Evolutionary conservation across 108 stramenopile genomes (phyloP), one percentile per base, ranked within the genome.

Genomic region (Nitzschia sp.): DNA sequence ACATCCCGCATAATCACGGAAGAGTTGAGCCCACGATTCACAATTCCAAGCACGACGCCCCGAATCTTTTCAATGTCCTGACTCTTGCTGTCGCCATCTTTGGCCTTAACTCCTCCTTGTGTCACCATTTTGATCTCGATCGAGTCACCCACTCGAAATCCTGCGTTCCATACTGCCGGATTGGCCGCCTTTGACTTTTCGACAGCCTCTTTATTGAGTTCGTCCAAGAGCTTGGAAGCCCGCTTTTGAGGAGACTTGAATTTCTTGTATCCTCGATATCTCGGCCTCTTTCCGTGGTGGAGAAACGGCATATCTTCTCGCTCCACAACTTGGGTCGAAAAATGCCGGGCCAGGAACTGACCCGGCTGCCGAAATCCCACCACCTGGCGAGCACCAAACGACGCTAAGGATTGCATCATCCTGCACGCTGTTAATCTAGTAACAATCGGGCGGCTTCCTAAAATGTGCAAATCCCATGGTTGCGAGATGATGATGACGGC

Each of bases 161-260:
- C 63, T 1, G 70, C 74, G 17, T 81, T 66, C 69, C 73, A 91
- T 0, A 94, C 84, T 29, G 68, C 66, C 2, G 88, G 90, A 36
- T 85, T 90, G n/a, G 59, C 13, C 15, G 66, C 74, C 27, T 79
- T 83, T 1, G 71, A 63, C 48, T 78, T 67, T 31, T 76, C 72
- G 0, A 84, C 76, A 0, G 76, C 73, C 46, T 94, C 90, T 18
- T 76, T 38, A 63, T 85, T 71, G 27, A 94, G 59, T 46, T 86
- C 81, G 11, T 74, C 26, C 8, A 90, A 76, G 21, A 94, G 45
- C 61, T 91, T 91, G 23, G 88, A 89, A 30, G 93, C 93, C 17
- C 88, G 75, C 58, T 90, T 91, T 0, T 84, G 83, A 32, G 93
- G 93, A 53, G 78, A 88, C 58, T 82, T 84, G 75, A 91, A 94